Base-by-base conservation (phyloP, 148 eudicot species). In the Nyssa sinensis region DNA sequence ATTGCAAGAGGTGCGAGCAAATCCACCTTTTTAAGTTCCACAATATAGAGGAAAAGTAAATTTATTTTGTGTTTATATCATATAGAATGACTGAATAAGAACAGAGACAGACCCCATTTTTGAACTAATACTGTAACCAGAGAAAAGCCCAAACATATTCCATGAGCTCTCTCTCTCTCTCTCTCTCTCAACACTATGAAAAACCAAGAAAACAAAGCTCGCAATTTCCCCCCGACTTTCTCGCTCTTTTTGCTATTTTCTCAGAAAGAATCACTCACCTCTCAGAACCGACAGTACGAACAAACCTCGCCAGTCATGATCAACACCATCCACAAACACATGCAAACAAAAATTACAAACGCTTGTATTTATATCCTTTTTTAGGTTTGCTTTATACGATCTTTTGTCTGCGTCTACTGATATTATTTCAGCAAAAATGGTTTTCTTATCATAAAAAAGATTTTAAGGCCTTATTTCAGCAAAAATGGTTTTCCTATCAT, bases 381-480 rank as follows among this genome's bases (percentile, higher is more conserved):
- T 23, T 12, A 12, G 4, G 21, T 64, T n/a, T 25, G 53, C 53
- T 59, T 53, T 23, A 31, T 44, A 19, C 47, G n/a, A n/a, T n/a
- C 47, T 70, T 75, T 70, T 39, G 47, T 37, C 66, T 62, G 29
- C 32, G 57, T 59, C 32, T 47, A 39, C 28, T 25, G 1, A 24
- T 39, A 64, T 27, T 72, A 82, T 29, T 44, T 82, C 82, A 70
- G 77, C 58, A 66, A 78, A 82, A 67, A 59, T 35, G 30, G 39
- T 13, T 58, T 61, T 63, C 75, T n/a, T 82, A 28, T 67, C 73
- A 51, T 57, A 41, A 66, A 27, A 78, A 64, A 74, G 81, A n/a
- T n/a, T n/a, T n/a, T n/a, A n/a, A n/a, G n/a, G n/a, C n/a, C n/a
- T n/a, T n/a, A n/a, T n/a, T n/a, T n/a, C n/a, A n/a, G n/a, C n/a